A percentile compares a stretch with the other conserved stretches of the same genome.
phyloP scores from a whole-genome alignment of 2,329 filamentous ascomycete genomes.

The Coniochaeta prunicola region DNA sequence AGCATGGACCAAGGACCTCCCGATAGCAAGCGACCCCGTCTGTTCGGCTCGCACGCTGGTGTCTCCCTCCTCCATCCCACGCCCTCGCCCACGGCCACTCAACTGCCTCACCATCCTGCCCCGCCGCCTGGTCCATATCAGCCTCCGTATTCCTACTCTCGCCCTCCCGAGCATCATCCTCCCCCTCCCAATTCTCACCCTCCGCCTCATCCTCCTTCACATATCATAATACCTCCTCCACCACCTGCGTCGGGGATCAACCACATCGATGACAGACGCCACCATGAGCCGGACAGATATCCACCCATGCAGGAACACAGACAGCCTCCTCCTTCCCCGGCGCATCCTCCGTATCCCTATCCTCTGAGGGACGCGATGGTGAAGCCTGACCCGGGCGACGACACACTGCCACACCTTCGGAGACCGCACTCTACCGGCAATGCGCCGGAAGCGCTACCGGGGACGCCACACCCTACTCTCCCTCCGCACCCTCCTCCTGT shows the following conservation, averaged over 20 bases:
- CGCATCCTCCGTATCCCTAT: conserved; percentile 27
- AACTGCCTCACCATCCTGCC: conserved; percentile 28
- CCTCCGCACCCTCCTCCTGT: conserved; percentile 26
- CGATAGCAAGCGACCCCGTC: conserved; percentile 53
- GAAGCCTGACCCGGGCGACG: conserved; percentile 49
- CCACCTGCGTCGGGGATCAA: conserved; percentile 23
- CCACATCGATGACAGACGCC: conserved; percentile 46
- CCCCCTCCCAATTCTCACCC: conserved; percentile 12
- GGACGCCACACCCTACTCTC: conserved; percentile 22
- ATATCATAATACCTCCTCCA: conserved; percentile 20
- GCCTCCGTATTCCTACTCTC: conserved; percentile 27
- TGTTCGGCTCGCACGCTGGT: conserved; percentile 18
- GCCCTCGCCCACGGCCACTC: conserved; percentile 22
- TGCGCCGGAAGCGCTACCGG: conserved; percentile 25
- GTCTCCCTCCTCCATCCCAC: conserved; percentile 19
- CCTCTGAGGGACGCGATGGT: conserved; percentile 42
- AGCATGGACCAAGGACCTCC: conserved; percentile 55
- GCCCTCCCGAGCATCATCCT: conserved; percentile 23
- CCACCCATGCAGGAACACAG: conserved; percentile 48
- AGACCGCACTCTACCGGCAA: conserved; percentile 45
- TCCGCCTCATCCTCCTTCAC: conserved; percentile 17
- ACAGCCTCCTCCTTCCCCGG: conserved; percentile 26
- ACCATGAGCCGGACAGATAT: conserved; percentile 49
- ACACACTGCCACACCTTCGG: conserved; percentile 35
- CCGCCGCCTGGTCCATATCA: conserved; percentile 30